A percentile compares a stretch with the other conserved stretches of the same genome.
Evolutionary conservation across 371 early-diverging fungal genomes (phyloP).

Genomic region (Caulochytrium protostelioides): DNA sequence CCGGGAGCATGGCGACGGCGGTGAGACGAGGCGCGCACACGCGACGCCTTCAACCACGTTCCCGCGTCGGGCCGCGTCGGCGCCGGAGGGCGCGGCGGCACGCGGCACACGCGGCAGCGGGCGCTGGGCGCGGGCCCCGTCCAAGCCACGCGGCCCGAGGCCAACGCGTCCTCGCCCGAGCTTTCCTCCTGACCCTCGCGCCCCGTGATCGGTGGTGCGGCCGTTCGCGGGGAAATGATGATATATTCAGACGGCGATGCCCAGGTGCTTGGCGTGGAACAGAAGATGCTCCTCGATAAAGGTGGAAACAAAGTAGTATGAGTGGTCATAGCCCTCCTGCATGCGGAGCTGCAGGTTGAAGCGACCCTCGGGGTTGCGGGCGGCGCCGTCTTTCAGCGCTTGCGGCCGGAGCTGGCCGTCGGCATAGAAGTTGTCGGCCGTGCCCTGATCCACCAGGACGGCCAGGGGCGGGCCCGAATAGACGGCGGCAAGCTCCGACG

Average conservation of each 20-base stretch:
- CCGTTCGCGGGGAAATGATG: too few relatives aligned
- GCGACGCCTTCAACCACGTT: too few relatives aligned
- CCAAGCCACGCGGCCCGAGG: too few relatives aligned
- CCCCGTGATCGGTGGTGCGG: too few relatives aligned
- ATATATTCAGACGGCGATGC: conserved; percentile 1
- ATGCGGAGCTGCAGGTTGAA: conserved; percentile 36
- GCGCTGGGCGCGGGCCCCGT: too few relatives aligned
- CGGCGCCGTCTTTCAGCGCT: conserved; percentile 23
- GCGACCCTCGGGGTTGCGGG: conserved; percentile 13
- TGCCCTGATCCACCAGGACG: conserved; percentile 42
- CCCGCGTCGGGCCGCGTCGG: too few relatives aligned
- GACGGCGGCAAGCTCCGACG: conserved; percentile 33
- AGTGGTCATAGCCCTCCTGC: conserved; percentile 67
- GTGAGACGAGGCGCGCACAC: too few relatives aligned
- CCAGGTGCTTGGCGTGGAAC: conserved; percentile 42
- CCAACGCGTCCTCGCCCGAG: too few relatives aligned
- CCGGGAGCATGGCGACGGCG: too few relatives aligned
- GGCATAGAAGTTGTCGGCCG: conserved; percentile 39
- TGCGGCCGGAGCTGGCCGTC: conserved; percentile 39
- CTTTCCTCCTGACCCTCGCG: too few relatives aligned
- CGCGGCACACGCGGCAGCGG: too few relatives aligned
- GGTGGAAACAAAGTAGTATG: conserved; percentile 57
- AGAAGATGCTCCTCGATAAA: conserved; percentile 53
- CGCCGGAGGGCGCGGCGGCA: too few relatives aligned
- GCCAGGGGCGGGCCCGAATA: conserved; percentile 11